Evolutionary conservation across 202 grass and related monocot genomes (phyloP).

Genomic region (Musa balbisiana): DNA sequence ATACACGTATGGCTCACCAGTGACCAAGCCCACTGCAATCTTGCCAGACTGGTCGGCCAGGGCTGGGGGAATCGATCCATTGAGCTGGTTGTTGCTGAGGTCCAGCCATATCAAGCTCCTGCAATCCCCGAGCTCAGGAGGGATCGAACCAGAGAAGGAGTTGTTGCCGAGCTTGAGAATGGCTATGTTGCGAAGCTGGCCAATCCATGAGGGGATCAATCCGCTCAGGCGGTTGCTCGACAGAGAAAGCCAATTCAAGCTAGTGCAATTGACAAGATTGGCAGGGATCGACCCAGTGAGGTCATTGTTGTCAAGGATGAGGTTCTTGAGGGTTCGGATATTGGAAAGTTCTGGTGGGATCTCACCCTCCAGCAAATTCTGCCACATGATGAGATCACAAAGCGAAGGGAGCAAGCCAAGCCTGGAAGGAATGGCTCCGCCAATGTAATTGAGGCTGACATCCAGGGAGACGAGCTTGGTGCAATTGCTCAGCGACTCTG

Average conservation of each 20-base stretch:
- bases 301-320: constrained; percentile 34
- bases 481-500: constrained; percentile 27
- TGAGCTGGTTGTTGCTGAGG: constrained; percentile 31
- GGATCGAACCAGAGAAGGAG: constrained; percentile 29
- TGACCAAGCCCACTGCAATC: not conserved
- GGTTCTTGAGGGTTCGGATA: constrained; percentile 21
- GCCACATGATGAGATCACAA: constrained; percentile 33
- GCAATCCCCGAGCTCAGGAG: constrained; percentile 31
- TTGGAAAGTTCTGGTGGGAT: constrained; percentile 23
- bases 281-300: constrained; percentile 26
- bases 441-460: constrained; percentile 44
- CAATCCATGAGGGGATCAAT: constrained; percentile 24
- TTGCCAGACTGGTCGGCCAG: constrained; percentile 25
- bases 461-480: constrained; percentile 36
- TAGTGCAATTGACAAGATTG: constrained; percentile 23
- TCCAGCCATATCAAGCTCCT: constrained; percentile 31
- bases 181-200: constrained; percentile 27
- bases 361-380: constrained; percentile 32
- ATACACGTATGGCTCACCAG: not conserved
- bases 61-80: constrained; percentile 24
- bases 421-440: constrained; percentile 26
- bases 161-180: constrained; percentile 30
- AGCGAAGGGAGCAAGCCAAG: constrained; percentile 25
- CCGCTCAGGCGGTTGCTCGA: constrained; percentile 27
- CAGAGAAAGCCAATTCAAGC: constrained; percentile 30